Base-by-base conservation (phyloP, 208 protist species). In the Novymonas esmeraldas region DNA sequence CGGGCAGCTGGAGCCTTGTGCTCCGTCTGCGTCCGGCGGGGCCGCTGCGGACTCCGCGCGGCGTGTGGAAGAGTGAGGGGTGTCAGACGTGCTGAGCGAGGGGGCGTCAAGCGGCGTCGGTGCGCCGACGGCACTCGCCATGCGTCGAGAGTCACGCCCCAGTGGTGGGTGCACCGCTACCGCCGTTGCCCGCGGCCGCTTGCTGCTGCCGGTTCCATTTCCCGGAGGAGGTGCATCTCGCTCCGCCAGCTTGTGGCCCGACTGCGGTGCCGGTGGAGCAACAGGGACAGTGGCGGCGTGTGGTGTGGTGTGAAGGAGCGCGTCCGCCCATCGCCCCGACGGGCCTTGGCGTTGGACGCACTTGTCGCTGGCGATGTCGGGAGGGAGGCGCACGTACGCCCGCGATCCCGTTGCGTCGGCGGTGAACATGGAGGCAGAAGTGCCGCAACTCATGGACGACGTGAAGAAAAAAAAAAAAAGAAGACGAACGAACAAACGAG, bases 311-410 rank as follows among this genome's bases (percentile, higher is more conserved):
- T 29, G 31, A 5, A 64, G 46, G 20, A 64, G 26, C 18, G 45
- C 59, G 52, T 64, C 59, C n/a, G 46, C 59, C 59, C 59, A 64
- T 4, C 59, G 59, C 28, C 59, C 42, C 13, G 45, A 41, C 11
- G 45, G 31, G 28, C 59, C 59, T 33, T 29, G 50, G 9, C 22
- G 14, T 3, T 7, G 22, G 58, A 31, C 29, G 29, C 9, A n/a
- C 18, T 20, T n/a, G 24, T 63, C 57, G 6, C 29, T 20, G 28
- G 46, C 59, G n/a, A 13, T 14, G n/a, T 52, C 59, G 10, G 18
- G 26, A 18, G 59, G 45, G 1, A 64, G 45, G 22, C 59, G 33
- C 3, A 24, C 59, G 29, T 48, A 49, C 13, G 38, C n/a, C 14
- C 14, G 24, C 42, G 6, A 34, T 44, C 33, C 11, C 22, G 22